Conservation (phyloP, 2,329 filamentous ascomycete genomes). For the Teratosphaeria pseudoeucalypti region DNA sequence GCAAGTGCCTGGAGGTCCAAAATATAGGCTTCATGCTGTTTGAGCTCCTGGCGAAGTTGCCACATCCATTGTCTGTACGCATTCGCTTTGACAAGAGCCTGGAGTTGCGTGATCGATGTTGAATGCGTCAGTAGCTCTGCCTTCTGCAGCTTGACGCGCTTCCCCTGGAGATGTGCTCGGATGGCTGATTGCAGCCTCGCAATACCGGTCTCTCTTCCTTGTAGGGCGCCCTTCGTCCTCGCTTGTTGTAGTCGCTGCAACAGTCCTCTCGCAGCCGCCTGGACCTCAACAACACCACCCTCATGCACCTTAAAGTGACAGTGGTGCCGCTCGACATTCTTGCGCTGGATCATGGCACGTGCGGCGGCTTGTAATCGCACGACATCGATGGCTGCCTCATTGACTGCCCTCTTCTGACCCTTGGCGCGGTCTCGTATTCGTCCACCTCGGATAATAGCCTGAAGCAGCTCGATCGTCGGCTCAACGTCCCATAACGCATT, state of each 20-base stretch:
- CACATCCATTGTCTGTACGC: conserved; percentile 10
- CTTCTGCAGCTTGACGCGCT: conserved; percentile 8
- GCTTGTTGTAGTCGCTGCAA: conserved; percentile 27
- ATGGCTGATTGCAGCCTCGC: conserved; percentile 54
- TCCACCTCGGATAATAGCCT: conserved; percentile 54
- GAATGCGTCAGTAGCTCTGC: conserved; percentile 15
- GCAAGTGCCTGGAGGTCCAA: conserved; percentile 43
- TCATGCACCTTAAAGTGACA: conserved; percentile 20
- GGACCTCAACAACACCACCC: conserved; percentile 22
- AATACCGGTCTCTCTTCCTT: conserved; percentile 28
- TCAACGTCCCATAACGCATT: conserved; percentile 81
- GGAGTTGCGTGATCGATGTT: conserved; percentile 22
- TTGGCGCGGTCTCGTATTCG: conserved; percentile 32
- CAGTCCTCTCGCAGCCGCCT: conserved; percentile 33
- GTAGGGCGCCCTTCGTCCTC: conserved; percentile 19
- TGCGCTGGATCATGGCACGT: conserved; percentile 51
- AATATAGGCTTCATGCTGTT: conserved; percentile 33
- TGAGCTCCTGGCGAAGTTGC: conserved; percentile 29
- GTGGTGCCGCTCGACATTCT: conserved; percentile 21
- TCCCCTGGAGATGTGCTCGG: conserved; percentile 47
- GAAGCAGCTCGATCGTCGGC: conserved; percentile 63
- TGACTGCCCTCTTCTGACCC: conserved; percentile 50
- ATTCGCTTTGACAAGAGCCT: conserved; percentile 30
- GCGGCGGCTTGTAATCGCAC: conserved; percentile 40
- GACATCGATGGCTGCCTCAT: conserved; percentile 51